Percentiles rank a stretch among this genome's conserved stretches.
These are phyloP conservation scores for Lactifluus volemus DNA, from an alignment of 768 basidiomycete genomes.

Conservation along the genomic window DNA sequence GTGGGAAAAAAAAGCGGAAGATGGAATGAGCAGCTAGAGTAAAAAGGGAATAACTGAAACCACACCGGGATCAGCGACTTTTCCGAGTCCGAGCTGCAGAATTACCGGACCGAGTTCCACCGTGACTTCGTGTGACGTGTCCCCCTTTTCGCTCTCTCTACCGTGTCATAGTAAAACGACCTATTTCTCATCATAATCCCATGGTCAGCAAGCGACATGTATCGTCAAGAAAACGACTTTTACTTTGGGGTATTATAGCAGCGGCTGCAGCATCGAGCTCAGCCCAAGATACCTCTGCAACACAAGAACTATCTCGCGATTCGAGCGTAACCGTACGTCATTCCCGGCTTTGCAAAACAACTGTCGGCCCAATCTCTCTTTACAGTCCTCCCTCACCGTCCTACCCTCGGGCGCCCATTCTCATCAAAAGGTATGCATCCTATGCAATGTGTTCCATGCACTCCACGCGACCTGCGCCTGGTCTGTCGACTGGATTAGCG, in stretches of 20 bases:
- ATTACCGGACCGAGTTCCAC: no score
- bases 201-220: constrained; percentile 12
- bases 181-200: background rate
- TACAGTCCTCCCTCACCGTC: constrained; percentile 1
- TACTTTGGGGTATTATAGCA: constrained; percentile 26
- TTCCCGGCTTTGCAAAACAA: background rate
- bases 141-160: background rate
- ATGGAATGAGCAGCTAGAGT: no score
- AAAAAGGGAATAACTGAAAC: background rate
- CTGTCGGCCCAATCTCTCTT: background rate
- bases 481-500: background rate
- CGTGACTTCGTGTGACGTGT: constrained; percentile 8
- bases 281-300: constrained; percentile 12
- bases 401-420: constrained; percentile 2
- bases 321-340: constrained; percentile 2
- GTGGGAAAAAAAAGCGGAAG: background rate
- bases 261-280: constrained; percentile 22
- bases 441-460: background rate
- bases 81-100: background rate
- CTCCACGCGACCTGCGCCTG: background rate
- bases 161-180: background rate
- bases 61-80: background rate
- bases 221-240: constrained; percentile 23
- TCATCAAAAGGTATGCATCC: background rate
- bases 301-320: constrained; percentile 2